phyloP scores from a whole-genome alignment of 805 yeast genomes.

The Kazachstania africana region DNA sequence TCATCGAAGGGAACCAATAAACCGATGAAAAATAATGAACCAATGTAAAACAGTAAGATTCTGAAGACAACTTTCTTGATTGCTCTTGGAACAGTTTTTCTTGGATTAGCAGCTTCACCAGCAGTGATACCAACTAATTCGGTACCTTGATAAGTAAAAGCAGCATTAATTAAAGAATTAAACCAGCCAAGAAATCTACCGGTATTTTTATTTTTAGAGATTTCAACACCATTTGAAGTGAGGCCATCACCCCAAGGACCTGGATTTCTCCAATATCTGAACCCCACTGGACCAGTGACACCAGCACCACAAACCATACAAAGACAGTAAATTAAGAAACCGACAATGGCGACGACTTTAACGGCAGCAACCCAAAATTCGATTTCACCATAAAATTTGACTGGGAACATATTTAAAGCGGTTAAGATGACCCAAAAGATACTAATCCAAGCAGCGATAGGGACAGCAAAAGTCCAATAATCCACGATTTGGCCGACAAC shows the following conservation, averaged over 20 bases:
- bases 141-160: constrained; percentile 50
- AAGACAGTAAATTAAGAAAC: constrained; percentile 42
- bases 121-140: constrained; percentile 48
- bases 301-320: constrained; percentile 49
- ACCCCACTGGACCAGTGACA: constrained; percentile 44
- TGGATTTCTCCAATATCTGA: constrained; percentile 55
- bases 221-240: constrained; percentile 27
- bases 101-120: constrained; percentile 53
- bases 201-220: constrained; percentile 23
- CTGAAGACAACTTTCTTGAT: constrained; percentile 54
- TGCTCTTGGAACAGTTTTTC: constrained; percentile 59
- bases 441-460: constrained; percentile 51
- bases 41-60: constrained; percentile 48
- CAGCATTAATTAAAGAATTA: constrained; percentile 40
- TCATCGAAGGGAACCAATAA: constrained; percentile 54
- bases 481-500: constrained; percentile 44
- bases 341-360: constrained; percentile 43
- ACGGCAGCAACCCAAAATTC: constrained; percentile 47
- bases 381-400: constrained; percentile 42
- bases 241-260: constrained; percentile 59
- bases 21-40: constrained; percentile 52
- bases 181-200: constrained; percentile 45
- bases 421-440: constrained; percentile 39
- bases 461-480: constrained; percentile 44
- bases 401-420: constrained; percentile 39